These are phyloP conservation scores for Ambrosiella cleistominuta DNA, from an alignment of 2,329 filamentous ascomycete species.

Conservation along the genomic window DNA sequence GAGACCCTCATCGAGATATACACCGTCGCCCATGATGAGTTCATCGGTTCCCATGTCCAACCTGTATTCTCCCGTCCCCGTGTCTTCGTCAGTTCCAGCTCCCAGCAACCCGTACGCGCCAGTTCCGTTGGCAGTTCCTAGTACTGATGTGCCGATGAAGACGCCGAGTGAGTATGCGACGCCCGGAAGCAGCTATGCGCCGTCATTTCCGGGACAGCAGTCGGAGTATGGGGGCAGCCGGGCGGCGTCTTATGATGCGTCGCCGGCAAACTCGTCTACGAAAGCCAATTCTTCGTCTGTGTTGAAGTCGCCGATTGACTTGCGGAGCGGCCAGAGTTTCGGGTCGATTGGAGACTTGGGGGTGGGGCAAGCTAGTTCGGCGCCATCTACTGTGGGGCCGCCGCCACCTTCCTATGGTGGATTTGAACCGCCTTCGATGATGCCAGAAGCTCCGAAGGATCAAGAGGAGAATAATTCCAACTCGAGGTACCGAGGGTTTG, in stretches of 20 bases:
- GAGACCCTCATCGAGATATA: constrained; percentile 30
- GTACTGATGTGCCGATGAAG: not conserved
- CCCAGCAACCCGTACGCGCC: constrained; percentile 5
- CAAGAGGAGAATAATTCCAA: not conserved
- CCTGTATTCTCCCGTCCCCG: constrained; percentile 16
- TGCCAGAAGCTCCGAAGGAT: constrained; percentile 14
- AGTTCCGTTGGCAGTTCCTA: constrained; percentile 1
- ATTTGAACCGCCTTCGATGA: constrained; percentile 28
- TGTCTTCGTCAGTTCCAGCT: constrained; percentile 5
- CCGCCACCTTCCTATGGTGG: constrained; percentile 28
- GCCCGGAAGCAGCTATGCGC: constrained; percentile 5
- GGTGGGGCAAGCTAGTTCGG: not conserved
- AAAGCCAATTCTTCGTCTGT: not conserved
- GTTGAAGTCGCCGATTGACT: constrained; percentile 9
- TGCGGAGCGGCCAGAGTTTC: constrained; percentile 1
- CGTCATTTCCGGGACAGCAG: constrained; percentile 6
- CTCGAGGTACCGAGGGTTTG: constrained; percentile 29
- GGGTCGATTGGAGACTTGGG: not conserved
- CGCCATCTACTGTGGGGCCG: constrained; percentile 16
- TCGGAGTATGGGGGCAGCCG: constrained; percentile 6
- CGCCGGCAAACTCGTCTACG: not conserved
- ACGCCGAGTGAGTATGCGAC: constrained; percentile 5
- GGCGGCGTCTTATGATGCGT: constrained; percentile 6
- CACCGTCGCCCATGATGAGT: constrained; percentile 22
- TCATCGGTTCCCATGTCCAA: constrained; percentile 16